These are phyloP conservation scores for Phytophthora pseudosyringae DNA, from an alignment of 352 stramenopile genomes.

Conservation along the genomic window DNA sequence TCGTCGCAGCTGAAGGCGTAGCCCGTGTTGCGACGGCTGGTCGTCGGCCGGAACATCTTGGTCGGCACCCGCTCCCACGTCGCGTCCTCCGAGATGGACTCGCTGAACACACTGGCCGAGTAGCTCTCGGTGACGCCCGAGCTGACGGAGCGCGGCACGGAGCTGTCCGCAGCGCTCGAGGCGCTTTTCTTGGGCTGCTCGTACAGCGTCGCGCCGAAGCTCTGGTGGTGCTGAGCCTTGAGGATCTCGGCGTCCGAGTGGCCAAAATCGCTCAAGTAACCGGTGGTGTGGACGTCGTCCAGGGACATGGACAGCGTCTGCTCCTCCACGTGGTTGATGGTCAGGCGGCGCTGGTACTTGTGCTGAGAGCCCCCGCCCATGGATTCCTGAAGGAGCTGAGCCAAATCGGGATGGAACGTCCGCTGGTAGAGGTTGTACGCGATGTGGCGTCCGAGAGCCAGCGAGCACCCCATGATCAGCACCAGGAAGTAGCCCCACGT, in stretches of 20 bases:
- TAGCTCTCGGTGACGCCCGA: constrained; percentile 49
- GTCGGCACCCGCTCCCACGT: constrained; percentile 49
- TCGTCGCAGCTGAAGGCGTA: constrained; percentile 88
- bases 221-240: constrained; percentile 38
- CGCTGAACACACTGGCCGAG: constrained; percentile 70
- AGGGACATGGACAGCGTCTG: constrained; percentile 81
- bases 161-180: constrained; percentile 12
- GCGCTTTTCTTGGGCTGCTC: constrained; percentile 38
- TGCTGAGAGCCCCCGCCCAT: constrained; percentile 37
- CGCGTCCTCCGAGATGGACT: constrained; percentile 52
- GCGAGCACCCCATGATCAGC: constrained; percentile 66
- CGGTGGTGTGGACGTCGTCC: constrained; percentile 65
- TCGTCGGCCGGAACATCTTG: constrained; percentile 45
- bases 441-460: constrained; percentile 77
- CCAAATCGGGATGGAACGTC: constrained; percentile 72
- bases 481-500: constrained; percentile 71
- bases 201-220: constrained; percentile 28
- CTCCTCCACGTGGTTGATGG: constrained; percentile 78
- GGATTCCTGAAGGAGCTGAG: constrained; percentile 75
- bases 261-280: constrained; percentile 57
- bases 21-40: constrained; percentile 65
- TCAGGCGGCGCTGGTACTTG: constrained; percentile 58
- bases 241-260: constrained; percentile 54
- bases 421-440: constrained; percentile 85
- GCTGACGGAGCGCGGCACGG: constrained; percentile 18